These are phyloP conservation scores for Begonia fuchsioides DNA, from an alignment of 306 rosid genomes.

Conservation along the genomic window DNA sequence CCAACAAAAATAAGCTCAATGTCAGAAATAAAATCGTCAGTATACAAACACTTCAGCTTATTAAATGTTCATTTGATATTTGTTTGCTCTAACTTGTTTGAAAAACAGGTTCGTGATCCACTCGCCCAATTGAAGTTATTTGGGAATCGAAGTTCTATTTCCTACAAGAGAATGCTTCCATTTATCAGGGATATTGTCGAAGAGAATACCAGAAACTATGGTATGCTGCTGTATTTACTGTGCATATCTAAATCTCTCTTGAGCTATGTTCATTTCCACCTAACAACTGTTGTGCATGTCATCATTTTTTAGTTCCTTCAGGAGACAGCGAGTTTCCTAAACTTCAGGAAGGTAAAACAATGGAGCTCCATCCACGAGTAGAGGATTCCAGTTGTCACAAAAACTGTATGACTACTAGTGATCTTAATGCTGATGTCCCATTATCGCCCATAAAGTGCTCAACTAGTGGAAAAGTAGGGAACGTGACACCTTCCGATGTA, in stretches of 20 bases:
- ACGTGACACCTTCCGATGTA: conserved; percentile 7
- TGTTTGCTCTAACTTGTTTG: conserved; percentile 19
- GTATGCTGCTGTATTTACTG: conserved; percentile 4
- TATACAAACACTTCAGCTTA: too few relatives aligned
- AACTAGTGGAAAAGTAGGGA: conserved; percentile 13
- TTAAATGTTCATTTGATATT: conserved; percentile 2
- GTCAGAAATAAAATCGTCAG: too few relatives aligned
- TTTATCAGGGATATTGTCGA: conserved; percentile 21
- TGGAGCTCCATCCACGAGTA: conserved; percentile 7
- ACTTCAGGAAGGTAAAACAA: conserved; percentile 19
- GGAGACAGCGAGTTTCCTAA: conserved; percentile 11
- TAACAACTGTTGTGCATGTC: background rate
- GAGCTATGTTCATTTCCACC: too few relatives aligned
- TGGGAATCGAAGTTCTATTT: conserved; percentile 31
- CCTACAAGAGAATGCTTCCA: conserved; percentile 63
- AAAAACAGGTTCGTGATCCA: conserved; percentile 13
- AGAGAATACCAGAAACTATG: conserved; percentile 21
- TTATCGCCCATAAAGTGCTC: background rate
- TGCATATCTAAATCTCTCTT: background rate
- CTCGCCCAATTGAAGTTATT: conserved; percentile 28
- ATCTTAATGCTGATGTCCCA: conserved; percentile 4
- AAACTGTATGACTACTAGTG: conserved; percentile 4
- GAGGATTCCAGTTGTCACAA: conserved; percentile 11
- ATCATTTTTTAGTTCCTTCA: conserved; percentile 21
- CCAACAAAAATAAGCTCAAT: too few relatives aligned